Evolutionary conservation across 1,284 basidiomycete genomes (phyloP).

Genomic region (Pseudozyma sp.): DNA sequence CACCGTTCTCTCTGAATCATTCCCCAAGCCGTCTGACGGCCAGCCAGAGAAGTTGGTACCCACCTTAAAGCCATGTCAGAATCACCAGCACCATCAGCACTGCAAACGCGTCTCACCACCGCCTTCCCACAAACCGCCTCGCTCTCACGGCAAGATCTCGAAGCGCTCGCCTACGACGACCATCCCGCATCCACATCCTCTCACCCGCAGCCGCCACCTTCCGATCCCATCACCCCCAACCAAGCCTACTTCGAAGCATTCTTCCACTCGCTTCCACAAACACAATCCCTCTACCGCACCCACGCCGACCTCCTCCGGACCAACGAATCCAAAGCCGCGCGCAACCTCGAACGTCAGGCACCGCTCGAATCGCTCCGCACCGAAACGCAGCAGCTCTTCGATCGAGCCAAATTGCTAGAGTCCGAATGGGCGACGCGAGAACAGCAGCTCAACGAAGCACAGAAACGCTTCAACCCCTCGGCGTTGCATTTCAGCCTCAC

Average conservation of each 20-base stretch:
- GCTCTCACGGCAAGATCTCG: conserved; percentile 53
- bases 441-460: conserved; percentile 47
- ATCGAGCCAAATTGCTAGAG: conserved; percentile 50
- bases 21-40: too few species aligned
- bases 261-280: conserved; percentile 50
- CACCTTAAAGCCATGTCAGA: conserved; percentile 17
- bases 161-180: conserved; percentile 40
- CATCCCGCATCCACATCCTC: conserved; percentile 8
- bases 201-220: neutral
- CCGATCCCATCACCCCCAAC: conserved; percentile 16
- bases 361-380: conserved; percentile 52
- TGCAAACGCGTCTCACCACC: conserved; percentile 46
- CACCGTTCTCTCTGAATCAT: too few species aligned
- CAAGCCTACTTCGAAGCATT: conserved; percentile 54
- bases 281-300: conserved; percentile 34
- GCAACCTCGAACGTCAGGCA: conserved; percentile 53
- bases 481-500: conserved; percentile 54
- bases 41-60: neutral
- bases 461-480: conserved; percentile 57
- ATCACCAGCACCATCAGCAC: conserved; percentile 23
- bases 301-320: conserved; percentile 45
- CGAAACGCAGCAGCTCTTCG: conserved; percentile 57
- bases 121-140: conserved; percentile 50
- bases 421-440: conserved; percentile 47
- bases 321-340: conserved; percentile 53